Base-by-base conservation (phyloP, 1,284 basidiomycete genomes). In the Anthracocystis walkeri region DNA sequence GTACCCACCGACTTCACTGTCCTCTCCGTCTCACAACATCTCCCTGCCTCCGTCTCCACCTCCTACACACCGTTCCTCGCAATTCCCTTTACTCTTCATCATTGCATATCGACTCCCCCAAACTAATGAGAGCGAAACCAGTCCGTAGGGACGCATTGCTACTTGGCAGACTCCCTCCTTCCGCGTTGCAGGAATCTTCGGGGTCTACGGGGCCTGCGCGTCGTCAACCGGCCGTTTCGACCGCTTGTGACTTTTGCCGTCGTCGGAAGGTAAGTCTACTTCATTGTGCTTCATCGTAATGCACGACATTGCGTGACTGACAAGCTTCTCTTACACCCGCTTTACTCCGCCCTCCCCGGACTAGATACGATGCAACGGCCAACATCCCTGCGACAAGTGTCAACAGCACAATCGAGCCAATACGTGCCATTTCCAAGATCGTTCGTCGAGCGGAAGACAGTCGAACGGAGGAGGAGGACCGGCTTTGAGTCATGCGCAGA, bases 171-270 rank as follows among this genome's bases (percentile, higher is more conserved):
- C 16, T 4, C 20, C 18, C 3, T n/a, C 33, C 38, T 5, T 10
- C 25, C 45, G 10, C 14, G 45, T 14, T 12, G 20, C 27, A 23
- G 44, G 23, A 12, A 10, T 3, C 51, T 12, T 40, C 51, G 18
- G 29, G 29, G 29, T 5, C 29, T 29, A 4, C 29, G 8, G 29
- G 29, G 29, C n/a, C 33, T 10, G 11, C 41, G 29, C 48, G 50
- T 7, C 55, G 62, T 12, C 42, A 45, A 21, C 55, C 55, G 31
- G 48, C 62, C 45, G 55, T 65, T 16, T 58, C 54, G 21, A 65
- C 48, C 49, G 62, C 62, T 29, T 65, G 62, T 42, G 62, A 65
- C 35, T 65, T 65, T 42, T 65, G 62, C 21, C 62, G 62, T 58
- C 55, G 51, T 21, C 55, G 62, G 25, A 65, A 65, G 55, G 62